Conservation (phyloP, 257 asterid genomes). For the Solanum lignicaule region DNA sequence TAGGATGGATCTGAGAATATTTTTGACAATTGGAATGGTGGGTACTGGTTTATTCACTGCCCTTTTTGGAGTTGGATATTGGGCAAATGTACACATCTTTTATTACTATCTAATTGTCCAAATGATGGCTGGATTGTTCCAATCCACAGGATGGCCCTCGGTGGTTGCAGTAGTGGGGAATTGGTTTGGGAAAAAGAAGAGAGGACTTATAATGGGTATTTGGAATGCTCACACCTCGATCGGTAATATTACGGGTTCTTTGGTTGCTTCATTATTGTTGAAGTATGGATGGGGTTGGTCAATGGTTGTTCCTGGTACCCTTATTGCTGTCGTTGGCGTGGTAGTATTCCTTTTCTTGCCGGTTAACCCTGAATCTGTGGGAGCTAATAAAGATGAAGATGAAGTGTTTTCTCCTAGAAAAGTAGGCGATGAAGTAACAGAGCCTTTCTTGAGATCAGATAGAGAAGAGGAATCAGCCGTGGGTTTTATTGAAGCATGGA, state of each 20-base stretch:
- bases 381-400: slow-evolving; percentile 37
- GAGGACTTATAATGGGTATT: slow-evolving; percentile 97
- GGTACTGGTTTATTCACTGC: slow-evolving; percentile 96
- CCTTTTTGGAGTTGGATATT: slow-evolving; percentile 80
- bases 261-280: slow-evolving; percentile 72
- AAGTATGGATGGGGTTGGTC: slow-evolving; percentile 99
- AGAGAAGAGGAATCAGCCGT: slow-evolving; percentile 40
- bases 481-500: slow-evolving; percentile 88
- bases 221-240: slow-evolving; percentile 98
- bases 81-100: slow-evolving; percentile 65
- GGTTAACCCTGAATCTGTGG: slow-evolving; percentile 62
- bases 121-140: slow-evolving; percentile 92
- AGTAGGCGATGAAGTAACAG: slow-evolving; percentile 40
- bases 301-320: slow-evolving; percentile 66
- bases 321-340: slow-evolving; percentile 48
- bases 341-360: slow-evolving; percentile 68
- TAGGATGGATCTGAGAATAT: slow-evolving; percentile 71
- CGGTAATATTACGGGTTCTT: slow-evolving; percentile 80
- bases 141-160: slow-evolving; percentile 98
- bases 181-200: slow-evolving; percentile 92
- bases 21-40: slow-evolving; percentile 78
- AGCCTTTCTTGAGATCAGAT: slow-evolving; percentile 37
- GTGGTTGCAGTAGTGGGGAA: slow-evolving; percentile 95
- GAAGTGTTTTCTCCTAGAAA: slow-evolving; percentile 27
- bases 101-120: slow-evolving; percentile 67